phyloP scores from a whole-genome alignment of 768 basidiomycete genomes.

The Lentinula aciculospora region DNA sequence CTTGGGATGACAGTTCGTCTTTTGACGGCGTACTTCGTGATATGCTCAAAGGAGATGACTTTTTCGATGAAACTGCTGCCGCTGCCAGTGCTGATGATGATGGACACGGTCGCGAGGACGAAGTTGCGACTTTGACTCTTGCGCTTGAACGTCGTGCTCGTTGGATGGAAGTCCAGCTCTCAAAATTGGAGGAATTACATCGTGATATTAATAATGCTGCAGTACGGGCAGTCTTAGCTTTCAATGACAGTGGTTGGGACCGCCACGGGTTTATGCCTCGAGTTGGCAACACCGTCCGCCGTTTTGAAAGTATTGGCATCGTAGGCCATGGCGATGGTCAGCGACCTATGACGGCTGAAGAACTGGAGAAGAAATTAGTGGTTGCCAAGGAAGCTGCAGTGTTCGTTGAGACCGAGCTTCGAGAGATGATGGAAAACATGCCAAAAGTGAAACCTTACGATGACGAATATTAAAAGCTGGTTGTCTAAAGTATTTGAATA shows the following conservation, averaged over 20 bases:
- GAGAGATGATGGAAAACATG: slow-evolving; percentile 69
- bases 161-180: slow-evolving; percentile 91
- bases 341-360: slow-evolving; percentile 57
- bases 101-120: slow-evolving; percentile 64
- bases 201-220: slow-evolving; percentile 88
- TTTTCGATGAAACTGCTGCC: slow-evolving; percentile 57
- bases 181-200: slow-evolving; percentile 84
- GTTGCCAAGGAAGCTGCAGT: slow-evolving; percentile 68
- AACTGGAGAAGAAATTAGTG: slow-evolving; percentile 68
- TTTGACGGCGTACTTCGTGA: slow-evolving; percentile 83
- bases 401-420: slow-evolving; percentile 69
- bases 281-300: slow-evolving; percentile 58
- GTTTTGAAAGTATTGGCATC: slow-evolving; percentile 64
- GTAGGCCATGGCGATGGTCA: slow-evolving; percentile 40
- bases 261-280: slow-evolving; percentile 61
- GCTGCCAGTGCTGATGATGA: slow-evolving; percentile 38
- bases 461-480: slow-evolving; percentile 16
- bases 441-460: slow-evolving; percentile 46
- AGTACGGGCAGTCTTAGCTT: slow-evolving; percentile 72
- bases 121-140: slow-evolving; percentile 77
- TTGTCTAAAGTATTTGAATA: background rate
- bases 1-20: slow-evolving; percentile 87
- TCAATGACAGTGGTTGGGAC: slow-evolving; percentile 88
- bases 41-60: slow-evolving; percentile 86
- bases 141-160: slow-evolving; percentile 85